Conservation (phyloP, 495 filamentous ascomycete genomes). For the Trichocladium antarcticum region DNA sequence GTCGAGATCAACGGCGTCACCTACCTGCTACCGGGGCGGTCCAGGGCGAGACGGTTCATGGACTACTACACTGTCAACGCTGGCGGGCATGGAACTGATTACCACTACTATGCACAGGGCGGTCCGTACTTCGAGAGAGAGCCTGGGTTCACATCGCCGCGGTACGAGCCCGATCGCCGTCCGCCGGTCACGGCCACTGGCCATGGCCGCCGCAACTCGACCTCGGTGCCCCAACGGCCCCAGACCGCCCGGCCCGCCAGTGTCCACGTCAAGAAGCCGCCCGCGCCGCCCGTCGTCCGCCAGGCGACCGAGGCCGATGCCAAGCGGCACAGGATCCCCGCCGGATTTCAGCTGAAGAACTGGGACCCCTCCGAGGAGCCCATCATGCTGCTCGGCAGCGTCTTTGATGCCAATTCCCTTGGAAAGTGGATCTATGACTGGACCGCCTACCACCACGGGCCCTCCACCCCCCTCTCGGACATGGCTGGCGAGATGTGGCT, state of each 20-base stretch:
- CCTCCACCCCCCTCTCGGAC: conserved; percentile 77
- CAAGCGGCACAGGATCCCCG: conserved; percentile 66
- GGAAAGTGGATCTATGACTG: conserved; percentile 99
- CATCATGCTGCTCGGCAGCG: conserved; percentile 86
- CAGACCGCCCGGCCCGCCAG: conserved; percentile 35
- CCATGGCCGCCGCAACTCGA: conserved; percentile 35
- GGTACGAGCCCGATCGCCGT: conserved; percentile 34
- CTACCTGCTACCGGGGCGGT: conserved; percentile 37
- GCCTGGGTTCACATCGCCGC: conserved; percentile 33
- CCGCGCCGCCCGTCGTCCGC: conserved; percentile 27
- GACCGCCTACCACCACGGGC: conserved; percentile 87
- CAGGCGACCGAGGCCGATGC: conserved; percentile 83
- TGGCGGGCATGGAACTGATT: conserved; percentile 47
- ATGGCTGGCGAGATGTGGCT: conserved; percentile 94
- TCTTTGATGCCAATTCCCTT: conserved; percentile 94
- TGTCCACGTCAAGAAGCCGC: conserved; percentile 29
- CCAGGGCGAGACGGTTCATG: conserved; percentile 30
- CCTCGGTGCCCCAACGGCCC: conserved; percentile 32
- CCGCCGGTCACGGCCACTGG: conserved; percentile 12
- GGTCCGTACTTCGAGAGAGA: conserved; percentile 31
- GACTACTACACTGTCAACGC: conserved; percentile 31
- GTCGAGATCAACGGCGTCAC: conserved; percentile 41
- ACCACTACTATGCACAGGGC: conserved; percentile 44
- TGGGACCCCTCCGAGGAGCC: conserved; percentile 92
- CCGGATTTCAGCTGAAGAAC: conserved; percentile 94